Percentiles rank a stretch among this genome's conserved stretches.
phyloP scores from a whole-genome alignment of 768 basidiomycete species.

The Paxillus involutus region DNA sequence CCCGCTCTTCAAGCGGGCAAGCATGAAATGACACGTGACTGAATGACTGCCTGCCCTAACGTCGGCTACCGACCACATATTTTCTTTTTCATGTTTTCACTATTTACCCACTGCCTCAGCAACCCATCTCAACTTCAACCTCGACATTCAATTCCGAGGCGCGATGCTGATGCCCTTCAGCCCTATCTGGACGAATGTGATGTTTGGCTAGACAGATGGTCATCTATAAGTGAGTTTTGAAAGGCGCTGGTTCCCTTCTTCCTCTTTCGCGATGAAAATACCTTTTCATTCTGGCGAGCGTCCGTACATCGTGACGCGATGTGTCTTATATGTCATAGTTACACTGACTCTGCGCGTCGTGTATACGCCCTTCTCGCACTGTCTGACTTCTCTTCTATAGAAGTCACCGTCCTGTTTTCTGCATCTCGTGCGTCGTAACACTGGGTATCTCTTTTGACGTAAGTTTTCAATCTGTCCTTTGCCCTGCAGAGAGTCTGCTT shows the following conservation, averaged over 20 bases:
- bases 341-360: constrained; percentile 68
- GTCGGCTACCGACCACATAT: too few relatives aligned
- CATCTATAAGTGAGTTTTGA: constrained; percentile 6
- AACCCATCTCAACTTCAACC: too few relatives aligned
- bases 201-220: not conserved
- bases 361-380: not conserved
- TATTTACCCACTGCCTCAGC: too few relatives aligned
- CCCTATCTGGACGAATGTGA: not conserved
- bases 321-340: constrained; percentile 84
- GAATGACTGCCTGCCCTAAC: too few relatives aligned
- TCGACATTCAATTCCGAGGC: too few relatives aligned
- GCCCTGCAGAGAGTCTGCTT: constrained; percentile 7
- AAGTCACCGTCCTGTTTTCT: not conserved
- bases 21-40: too few relatives aligned
- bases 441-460: constrained; percentile 2
- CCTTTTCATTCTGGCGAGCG: constrained; percentile 46
- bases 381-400: constrained; percentile 13
- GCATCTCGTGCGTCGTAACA: too few relatives aligned
- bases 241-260: not conserved
- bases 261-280: constrained; percentile 52
- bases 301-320: constrained; percentile 47
- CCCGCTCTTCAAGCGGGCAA: too few relatives aligned
- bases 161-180: too few relatives aligned
- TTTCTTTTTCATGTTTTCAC: too few relatives aligned
- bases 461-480: constrained; percentile 8